Percentiles rank a stretch among this genome's conserved stretches.
These are phyloP conservation scores for Edaphochlamys debaryana DNA, from an alignment of 139 green algal species.

Conservation along the genomic window DNA sequence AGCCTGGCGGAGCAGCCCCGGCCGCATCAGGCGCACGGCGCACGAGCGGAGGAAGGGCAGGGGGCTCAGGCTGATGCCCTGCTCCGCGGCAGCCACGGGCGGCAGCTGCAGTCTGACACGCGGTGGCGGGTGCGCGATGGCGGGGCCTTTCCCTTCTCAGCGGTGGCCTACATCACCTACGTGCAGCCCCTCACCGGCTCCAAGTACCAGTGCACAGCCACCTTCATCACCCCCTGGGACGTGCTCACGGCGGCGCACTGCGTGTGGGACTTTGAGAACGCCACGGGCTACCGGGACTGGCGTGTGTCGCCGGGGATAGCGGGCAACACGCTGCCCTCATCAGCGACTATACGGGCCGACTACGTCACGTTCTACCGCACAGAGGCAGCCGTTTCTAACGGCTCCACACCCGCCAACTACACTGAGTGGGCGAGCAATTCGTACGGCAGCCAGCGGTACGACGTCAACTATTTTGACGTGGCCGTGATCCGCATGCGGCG, in stretches of 20 bases:
- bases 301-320: background rate
- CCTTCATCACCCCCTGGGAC: constrained; percentile 39
- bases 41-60: background rate
- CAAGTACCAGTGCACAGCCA: constrained; percentile 35
- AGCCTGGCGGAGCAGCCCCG: background rate
- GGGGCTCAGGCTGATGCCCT: background rate
- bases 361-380: constrained; percentile 31
- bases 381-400: background rate
- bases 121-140: constrained; percentile 17
- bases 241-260: constrained; percentile 58
- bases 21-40: background rate
- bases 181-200: background rate
- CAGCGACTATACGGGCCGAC: background rate
- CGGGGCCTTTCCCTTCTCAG: background rate
- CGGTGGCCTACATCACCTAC: background rate
- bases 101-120: background rate
- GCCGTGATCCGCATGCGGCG: constrained; percentile 44
- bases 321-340: background rate
- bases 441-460: constrained; percentile 39
- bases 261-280: constrained; percentile 51
- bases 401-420: no score
- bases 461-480: constrained; percentile 49
- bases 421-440: background rate
- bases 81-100: background rate
- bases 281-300: constrained; percentile 20